Percentiles rank a stretch among this genome's conserved stretches.
These are phyloP conservation scores for Trypanosomatidae sp. DNA, from an alignment of 208 protist species.

Conservation along the genomic window DNA sequence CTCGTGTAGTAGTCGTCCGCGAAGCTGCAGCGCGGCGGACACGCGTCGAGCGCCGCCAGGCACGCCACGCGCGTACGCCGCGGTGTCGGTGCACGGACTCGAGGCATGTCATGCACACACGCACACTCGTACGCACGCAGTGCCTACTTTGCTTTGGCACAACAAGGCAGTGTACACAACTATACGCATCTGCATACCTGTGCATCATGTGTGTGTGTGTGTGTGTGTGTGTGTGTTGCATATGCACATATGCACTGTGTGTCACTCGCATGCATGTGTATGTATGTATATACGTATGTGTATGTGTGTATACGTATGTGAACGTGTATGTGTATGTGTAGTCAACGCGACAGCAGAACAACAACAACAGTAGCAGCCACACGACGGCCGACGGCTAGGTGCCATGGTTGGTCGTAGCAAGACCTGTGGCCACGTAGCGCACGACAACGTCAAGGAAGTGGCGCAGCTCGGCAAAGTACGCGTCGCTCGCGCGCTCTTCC, in stretches of 20 bases:
- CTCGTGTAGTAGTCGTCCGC: no score
- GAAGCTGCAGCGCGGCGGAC: no score
- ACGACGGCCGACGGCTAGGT: no score
- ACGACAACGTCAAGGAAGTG: background rate
- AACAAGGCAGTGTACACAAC: no score
- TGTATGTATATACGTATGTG: slow-evolving; percentile 1
- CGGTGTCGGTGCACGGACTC: no score
- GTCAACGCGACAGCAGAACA: background rate
- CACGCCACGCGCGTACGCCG: no score
- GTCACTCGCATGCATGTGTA: background rate
- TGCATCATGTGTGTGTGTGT: background rate
- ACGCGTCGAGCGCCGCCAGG: no score
- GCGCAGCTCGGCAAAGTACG: slow-evolving; percentile 9
- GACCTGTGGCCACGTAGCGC: background rate
- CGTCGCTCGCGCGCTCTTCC: slow-evolving; percentile 5
- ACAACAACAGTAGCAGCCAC: no score
- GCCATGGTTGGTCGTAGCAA: no score
- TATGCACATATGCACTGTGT: background rate
- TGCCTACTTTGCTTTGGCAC: no score
- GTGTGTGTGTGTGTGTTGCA: background rate
- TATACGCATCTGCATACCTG: background rate
- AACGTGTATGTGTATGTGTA: background rate
- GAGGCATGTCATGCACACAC: no score
- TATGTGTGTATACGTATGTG: background rate
- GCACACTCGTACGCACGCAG: no score